Evolutionary conservation across 2,329 filamentous ascomycete species (phyloP).

Genomic region (Fusarium robinianum): DNA sequence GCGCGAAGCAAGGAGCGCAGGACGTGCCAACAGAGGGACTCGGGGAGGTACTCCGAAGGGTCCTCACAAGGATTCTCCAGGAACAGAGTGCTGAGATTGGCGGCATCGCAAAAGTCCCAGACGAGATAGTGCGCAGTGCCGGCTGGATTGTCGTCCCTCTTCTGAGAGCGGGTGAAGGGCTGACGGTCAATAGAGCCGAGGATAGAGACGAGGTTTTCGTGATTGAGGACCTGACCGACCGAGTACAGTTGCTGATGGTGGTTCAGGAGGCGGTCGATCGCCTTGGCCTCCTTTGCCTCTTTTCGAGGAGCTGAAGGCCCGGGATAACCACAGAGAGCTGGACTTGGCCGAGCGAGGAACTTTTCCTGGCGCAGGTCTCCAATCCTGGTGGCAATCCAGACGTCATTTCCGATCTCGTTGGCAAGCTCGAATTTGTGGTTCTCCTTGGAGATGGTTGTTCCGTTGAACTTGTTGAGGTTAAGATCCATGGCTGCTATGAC

Average conservation of each 20-base stretch:
- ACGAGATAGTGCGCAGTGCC: conserved; percentile 44
- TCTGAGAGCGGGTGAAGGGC: conserved; percentile 19
- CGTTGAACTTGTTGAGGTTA: background rate
- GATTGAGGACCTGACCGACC: conserved; percentile 49
- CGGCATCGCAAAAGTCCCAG: conserved; percentile 59
- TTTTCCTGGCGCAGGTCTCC: conserved; percentile 38
- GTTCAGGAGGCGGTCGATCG: conserved; percentile 29
- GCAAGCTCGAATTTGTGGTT: conserved; percentile 37
- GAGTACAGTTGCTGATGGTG: conserved; percentile 36
- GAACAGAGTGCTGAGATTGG: conserved; percentile 51
- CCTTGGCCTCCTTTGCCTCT: conserved; percentile 26
- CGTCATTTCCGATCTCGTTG: conserved; percentile 35
- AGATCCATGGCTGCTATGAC: conserved; percentile 13
- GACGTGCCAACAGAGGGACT: conserved; percentile 62
- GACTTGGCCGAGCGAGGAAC: conserved; percentile 41
- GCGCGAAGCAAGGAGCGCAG: conserved; percentile 52
- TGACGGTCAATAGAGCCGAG: conserved; percentile 43
- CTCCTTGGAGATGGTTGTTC: background rate
- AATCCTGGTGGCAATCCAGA: conserved; percentile 40
- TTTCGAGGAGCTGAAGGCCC: background rate
- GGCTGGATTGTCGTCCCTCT: conserved; percentile 14
- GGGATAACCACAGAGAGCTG: conserved; percentile 4
- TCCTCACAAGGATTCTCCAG: conserved; percentile 29
- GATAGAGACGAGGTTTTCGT: conserved; percentile 55
- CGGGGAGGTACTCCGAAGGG: conserved; percentile 49